These are phyloP conservation scores for Thalassiosira sp. DNA, from an alignment of 352 stramenopile genomes.

Conservation along the genomic window DNA sequence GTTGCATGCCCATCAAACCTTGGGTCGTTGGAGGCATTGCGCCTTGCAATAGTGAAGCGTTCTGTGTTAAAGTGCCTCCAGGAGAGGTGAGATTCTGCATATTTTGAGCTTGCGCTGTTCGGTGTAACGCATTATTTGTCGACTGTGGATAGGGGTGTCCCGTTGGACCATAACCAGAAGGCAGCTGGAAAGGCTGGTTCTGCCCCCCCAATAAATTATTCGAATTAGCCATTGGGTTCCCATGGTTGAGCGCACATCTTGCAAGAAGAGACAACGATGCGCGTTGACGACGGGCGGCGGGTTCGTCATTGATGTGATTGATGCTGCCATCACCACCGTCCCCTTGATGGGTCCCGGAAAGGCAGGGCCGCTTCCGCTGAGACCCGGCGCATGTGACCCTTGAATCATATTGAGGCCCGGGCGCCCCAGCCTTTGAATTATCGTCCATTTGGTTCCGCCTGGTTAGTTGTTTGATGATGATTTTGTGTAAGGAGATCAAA, in stretches of 20 bases:
- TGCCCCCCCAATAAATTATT: not conserved
- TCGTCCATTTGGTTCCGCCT: conserved; percentile 5
- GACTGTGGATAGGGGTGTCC: not conserved
- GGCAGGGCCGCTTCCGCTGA: not conserved
- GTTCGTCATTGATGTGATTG: not conserved
- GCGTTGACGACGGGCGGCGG: not conserved
- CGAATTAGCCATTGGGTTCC: not conserved
- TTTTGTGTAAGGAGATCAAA: too few species aligned
- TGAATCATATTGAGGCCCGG: too few species aligned
- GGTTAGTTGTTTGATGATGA: too few species aligned
- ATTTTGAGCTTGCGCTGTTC: not conserved
- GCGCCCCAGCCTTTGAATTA: not conserved
- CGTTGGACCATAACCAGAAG: not conserved
- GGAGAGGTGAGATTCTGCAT: not conserved
- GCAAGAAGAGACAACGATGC: conserved; percentile 10
- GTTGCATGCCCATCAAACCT: not conserved
- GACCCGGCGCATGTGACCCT: not conserved
- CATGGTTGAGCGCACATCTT: conserved; percentile 7
- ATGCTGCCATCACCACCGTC: too few species aligned
- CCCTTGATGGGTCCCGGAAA: not conserved
- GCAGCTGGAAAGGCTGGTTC: not conserved
- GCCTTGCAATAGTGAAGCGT: not conserved
- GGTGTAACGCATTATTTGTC: not conserved
- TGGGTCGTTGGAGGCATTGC: not conserved
- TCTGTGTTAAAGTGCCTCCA: conserved; percentile 1